Percentiles rank a stretch among this genome's conserved stretches.
Evolutionary conservation across 495 filamentous ascomycete genomes (phyloP).

Genomic region (Lichina pygmaea): DNA sequence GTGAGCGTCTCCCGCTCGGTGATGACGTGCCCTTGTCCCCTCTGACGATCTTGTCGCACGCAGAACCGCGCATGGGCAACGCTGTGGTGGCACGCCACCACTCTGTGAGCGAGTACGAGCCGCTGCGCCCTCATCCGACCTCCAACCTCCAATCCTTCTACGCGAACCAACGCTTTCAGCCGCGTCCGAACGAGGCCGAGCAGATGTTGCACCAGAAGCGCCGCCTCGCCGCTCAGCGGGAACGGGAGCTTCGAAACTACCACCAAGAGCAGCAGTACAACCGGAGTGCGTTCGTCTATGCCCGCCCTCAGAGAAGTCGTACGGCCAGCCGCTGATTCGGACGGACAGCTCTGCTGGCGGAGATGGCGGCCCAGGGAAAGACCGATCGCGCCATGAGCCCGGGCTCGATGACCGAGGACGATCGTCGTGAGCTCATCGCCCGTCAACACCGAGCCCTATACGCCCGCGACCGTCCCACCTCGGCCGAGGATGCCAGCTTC

Average conservation of each 20-base stretch:
- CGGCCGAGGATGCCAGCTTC: conserved; percentile 29
- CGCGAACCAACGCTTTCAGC: conserved; percentile 74
- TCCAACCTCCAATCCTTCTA: conserved; percentile 84
- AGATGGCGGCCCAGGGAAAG: conserved; percentile 52
- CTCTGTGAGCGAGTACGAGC: conserved; percentile 70
- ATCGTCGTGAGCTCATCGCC: conserved; percentile 83
- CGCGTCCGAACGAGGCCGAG: conserved; percentile 83
- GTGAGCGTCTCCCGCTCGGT: conserved; percentile 9
- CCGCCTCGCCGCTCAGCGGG: conserved; percentile 92
- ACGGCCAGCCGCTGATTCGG: conserved; percentile 11
- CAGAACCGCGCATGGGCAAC: conserved; percentile 7
- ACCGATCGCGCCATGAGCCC: conserved; percentile 83
- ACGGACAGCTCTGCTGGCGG: conserved; percentile 49
- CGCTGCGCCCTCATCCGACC: conserved; percentile 38
- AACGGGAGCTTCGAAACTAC: conserved; percentile 97
- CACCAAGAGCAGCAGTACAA: conserved; percentile 99
- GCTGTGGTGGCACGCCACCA: conserved; percentile 36
- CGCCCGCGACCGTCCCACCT: conserved; percentile 39
- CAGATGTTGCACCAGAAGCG: conserved; percentile 98
- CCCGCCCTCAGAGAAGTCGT: conserved; percentile 7
- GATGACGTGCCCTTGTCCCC: neutral
- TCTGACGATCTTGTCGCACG: neutral
- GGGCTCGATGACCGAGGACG: conserved; percentile 75
- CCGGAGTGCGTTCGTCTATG: conserved; percentile 38
- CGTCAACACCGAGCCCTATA: conserved; percentile 86